A percentile compares a stretch with the other conserved stretches of the same genome.
Conservation (phyloP, 345 rosid genomes). For the Ailanthus altissimus region DNA sequence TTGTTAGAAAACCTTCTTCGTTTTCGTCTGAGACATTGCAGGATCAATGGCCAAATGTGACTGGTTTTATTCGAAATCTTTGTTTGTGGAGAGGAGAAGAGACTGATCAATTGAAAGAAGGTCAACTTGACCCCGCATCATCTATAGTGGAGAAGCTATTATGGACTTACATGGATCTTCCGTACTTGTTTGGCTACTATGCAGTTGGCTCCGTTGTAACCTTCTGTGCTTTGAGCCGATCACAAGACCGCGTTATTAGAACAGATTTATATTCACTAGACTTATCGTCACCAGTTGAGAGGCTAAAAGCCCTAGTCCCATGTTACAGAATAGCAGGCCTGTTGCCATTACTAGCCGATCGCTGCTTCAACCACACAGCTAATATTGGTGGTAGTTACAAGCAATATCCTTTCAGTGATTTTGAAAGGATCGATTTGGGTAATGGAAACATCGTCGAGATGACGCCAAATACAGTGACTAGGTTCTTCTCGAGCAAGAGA, state of each 20-base stretch:
- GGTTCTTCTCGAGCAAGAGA: slow-evolving; percentile 55
- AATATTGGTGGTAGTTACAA: slow-evolving; percentile 25
- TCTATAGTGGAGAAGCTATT: slow-evolving; percentile 69
- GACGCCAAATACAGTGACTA: slow-evolving; percentile 72
- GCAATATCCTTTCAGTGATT: slow-evolving; percentile 64
- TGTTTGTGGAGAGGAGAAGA: slow-evolving; percentile 99
- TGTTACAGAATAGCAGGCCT: slow-evolving; percentile 82
- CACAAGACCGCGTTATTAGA: slow-evolving; percentile 62
- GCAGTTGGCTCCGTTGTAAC: slow-evolving; percentile 79
- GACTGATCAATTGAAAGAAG: slow-evolving; percentile 60
- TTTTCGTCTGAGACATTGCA: slow-evolving; percentile 39
- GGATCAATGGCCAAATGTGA: slow-evolving; percentile 91
- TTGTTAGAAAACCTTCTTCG: slow-evolving; percentile 58
- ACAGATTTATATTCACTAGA: slow-evolving; percentile 75
- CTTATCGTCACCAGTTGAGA: slow-evolving; percentile 57
- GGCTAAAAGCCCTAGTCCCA: slow-evolving; percentile 77
- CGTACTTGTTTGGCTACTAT: slow-evolving; percentile 80
- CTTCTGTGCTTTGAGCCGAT: slow-evolving; percentile 71
- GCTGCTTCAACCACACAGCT: slow-evolving; percentile 39
- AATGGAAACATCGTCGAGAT: slow-evolving; percentile 52
- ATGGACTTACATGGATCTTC: slow-evolving; percentile 88
- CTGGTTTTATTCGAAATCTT: slow-evolving; percentile 69
- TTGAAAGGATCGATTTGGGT: slow-evolving; percentile 58
- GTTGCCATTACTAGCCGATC: slow-evolving; percentile 70
- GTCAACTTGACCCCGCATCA: slow-evolving; percentile 60